These are phyloP conservation scores for Rhipidocladum racemiflorum DNA, from an alignment of 176 grass and related monocot genomes.

Conservation along the genomic window DNA sequence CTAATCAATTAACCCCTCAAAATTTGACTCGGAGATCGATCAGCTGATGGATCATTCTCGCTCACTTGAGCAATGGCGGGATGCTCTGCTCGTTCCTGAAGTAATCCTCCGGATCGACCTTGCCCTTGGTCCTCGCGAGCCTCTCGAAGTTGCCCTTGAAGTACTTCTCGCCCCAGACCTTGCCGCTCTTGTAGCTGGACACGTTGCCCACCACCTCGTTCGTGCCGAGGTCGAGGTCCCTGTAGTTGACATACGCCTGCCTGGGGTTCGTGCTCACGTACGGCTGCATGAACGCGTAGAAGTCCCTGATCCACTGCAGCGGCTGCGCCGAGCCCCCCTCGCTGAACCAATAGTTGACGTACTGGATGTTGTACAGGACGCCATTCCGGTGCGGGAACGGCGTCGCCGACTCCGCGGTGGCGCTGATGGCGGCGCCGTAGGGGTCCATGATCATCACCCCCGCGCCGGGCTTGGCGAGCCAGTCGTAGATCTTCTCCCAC, in stretches of 20 bases:
- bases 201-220: conserved; percentile 6
- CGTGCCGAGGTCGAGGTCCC: conserved; percentile 44
- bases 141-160: conserved; percentile 38
- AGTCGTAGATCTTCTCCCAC: conserved; percentile 25
- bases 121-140: conserved; percentile 35
- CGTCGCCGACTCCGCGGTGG: neutral
- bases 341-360: conserved; percentile 26
- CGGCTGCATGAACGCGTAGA: conserved; percentile 33
- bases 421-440: conserved; percentile 30
- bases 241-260: conserved; percentile 42
- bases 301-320: conserved; percentile 25
- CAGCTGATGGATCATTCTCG: neutral
- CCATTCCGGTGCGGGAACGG: conserved; percentile 40
- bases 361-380: conserved; percentile 41
- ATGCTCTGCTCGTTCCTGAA: conserved; percentile 72
- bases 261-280: conserved; percentile 39
- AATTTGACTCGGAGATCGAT: neutral
- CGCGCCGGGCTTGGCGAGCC: conserved; percentile 9
- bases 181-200: conserved; percentile 26
- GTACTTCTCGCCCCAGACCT: conserved; percentile 40
- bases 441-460: conserved; percentile 43
- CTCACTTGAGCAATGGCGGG: conserved; percentile 36
- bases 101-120: conserved; percentile 41
- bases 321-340: neutral
- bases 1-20: neutral